A percentile compares a stretch with the other conserved stretches of the same genome.
These are phyloP conservation scores for Rhynchospora pubera DNA, from an alignment of 176 grass and related monocot genomes.

Conservation along the genomic window DNA sequence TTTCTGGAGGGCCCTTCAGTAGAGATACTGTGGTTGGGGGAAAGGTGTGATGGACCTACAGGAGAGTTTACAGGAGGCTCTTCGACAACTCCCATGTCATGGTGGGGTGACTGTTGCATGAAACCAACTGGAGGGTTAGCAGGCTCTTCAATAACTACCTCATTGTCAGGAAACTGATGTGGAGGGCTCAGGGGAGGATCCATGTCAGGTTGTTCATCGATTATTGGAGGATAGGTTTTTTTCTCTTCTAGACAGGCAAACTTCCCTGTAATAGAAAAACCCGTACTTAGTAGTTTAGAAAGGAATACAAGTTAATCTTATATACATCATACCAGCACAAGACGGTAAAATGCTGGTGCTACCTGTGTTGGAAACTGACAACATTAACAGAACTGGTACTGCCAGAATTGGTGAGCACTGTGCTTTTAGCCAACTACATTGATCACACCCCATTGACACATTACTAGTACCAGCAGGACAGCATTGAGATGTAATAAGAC, in stretches of 20 bases:
- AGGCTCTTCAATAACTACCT: background rate
- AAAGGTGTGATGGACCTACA: background rate
- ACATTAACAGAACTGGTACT: background rate
- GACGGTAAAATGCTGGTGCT: background rate
- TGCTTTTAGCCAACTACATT: background rate
- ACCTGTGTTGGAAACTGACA: background rate
- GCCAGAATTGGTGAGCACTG: background rate
- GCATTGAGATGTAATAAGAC: background rate
- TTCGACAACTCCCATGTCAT: background rate
- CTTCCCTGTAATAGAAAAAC: constrained; percentile 5
- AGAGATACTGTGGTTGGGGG: background rate
- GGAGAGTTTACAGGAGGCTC: constrained; percentile 1
- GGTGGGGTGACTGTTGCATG: background rate
- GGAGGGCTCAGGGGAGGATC: background rate
- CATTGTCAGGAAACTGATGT: background rate
- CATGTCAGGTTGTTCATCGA: background rate
- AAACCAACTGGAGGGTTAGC: background rate
- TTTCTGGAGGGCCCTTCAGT: background rate
- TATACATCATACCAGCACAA: background rate
- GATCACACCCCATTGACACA: background rate
- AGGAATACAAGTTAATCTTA: background rate
- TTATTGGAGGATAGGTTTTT: constrained; percentile 4
- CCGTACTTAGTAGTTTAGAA: background rate
- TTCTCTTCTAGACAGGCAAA: constrained; percentile 9
- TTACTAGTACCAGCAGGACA: background rate